phyloP scores from a whole-genome alignment of 2,329 filamentous ascomycete species.

The Podosphaera leucotricha region DNA sequence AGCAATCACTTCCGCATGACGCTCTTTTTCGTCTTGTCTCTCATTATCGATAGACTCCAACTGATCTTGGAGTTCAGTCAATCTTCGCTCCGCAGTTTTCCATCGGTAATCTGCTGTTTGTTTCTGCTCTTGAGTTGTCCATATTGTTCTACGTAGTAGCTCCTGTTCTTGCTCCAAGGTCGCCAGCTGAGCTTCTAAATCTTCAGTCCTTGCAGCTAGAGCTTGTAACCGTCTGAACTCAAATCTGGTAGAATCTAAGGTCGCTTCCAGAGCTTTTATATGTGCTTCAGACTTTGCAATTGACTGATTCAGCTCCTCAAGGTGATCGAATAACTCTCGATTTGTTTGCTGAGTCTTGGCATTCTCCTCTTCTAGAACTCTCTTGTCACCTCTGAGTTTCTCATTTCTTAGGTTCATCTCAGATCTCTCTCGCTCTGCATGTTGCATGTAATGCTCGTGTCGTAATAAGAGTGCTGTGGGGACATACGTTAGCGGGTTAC shows the following conservation, averaged over 20 bases:
- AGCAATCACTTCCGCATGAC: slow-evolving; percentile 56
- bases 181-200: slow-evolving; percentile 59
- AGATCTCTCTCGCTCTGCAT: slow-evolving; percentile 65
- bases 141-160: slow-evolving; percentile 41
- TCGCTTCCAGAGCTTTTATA: slow-evolving; percentile 53
- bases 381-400: slow-evolving; percentile 50
- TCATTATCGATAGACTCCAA: slow-evolving; percentile 75
- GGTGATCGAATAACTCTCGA: slow-evolving; percentile 51
- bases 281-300: slow-evolving; percentile 59
- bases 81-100: slow-evolving; percentile 60
- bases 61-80: slow-evolving; percentile 63
- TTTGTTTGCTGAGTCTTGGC: slow-evolving; percentile 64
- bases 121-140: slow-evolving; percentile 47
- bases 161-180: slow-evolving; percentile 65
- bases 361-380: slow-evolving; percentile 52
- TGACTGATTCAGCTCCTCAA: slow-evolving; percentile 63
- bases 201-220: slow-evolving; percentile 49
- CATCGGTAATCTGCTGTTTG: slow-evolving; percentile 60
- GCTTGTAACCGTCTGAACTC: slow-evolving; percentile 51
- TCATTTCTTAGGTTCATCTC: slow-evolving; percentile 52
- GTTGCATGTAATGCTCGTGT: slow-evolving; percentile 84
- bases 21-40: slow-evolving; percentile 52
- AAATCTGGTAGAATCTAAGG: slow-evolving; percentile 53
- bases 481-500: slow-evolving; percentile 39
- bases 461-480: slow-evolving; percentile 71